Evolutionary conservation across 2,329 filamentous ascomycete genomes (phyloP).

Genomic region (Iodosphaeria phyllophila): DNA sequence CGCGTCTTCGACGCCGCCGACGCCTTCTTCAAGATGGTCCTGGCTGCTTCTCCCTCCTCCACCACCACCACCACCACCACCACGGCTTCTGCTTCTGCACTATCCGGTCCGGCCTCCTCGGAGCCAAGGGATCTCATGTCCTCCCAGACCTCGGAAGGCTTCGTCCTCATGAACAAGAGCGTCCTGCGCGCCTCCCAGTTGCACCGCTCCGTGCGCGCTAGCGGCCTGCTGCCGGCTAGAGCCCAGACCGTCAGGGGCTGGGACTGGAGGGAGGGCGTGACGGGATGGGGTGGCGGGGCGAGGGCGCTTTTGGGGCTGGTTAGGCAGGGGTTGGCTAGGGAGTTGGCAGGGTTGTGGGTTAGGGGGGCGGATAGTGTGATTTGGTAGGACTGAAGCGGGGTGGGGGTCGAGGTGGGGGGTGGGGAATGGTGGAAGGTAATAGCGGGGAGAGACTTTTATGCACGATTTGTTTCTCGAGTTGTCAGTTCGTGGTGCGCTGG

Average conservation of each 20-base stretch:
- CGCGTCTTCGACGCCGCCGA: conserved; percentile 58
- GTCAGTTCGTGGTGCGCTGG: too few relatives aligned
- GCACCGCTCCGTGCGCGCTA: conserved; percentile 32
- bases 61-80: too few relatives aligned
- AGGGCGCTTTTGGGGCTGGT: conserved; percentile 60
- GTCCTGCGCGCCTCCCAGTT: conserved; percentile 48
- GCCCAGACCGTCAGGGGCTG: conserved; percentile 38
- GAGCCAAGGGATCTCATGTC: conserved; percentile 49
- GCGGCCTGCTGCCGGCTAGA: conserved; percentile 12
- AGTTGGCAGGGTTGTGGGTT: conserved; percentile 53
- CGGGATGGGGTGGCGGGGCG: conserved; percentile 36
- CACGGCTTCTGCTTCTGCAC: too few relatives aligned
- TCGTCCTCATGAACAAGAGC: conserved; percentile 55
- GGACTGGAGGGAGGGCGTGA: conserved; percentile 49
- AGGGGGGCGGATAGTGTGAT: conserved; percentile 41
- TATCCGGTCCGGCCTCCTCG: too few relatives aligned
- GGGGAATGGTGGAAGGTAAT: conserved; percentile 1
- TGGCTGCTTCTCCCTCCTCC: too few relatives aligned
- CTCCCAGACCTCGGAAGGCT: conserved; percentile 23
- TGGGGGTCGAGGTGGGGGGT: not conserved
- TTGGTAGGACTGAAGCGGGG: conserved; percentile 10
- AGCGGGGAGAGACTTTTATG: conserved; percentile 1
- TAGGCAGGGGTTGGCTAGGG: conserved; percentile 54
- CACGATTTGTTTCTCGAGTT: too few relatives aligned
- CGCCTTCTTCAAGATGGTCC: conserved; percentile 58